Percentiles rank a stretch among this genome's conserved stretches.
phyloP scores from a whole-genome alignment of 495 filamentous ascomycete species.

The Talaromyces nanjingensis region DNA sequence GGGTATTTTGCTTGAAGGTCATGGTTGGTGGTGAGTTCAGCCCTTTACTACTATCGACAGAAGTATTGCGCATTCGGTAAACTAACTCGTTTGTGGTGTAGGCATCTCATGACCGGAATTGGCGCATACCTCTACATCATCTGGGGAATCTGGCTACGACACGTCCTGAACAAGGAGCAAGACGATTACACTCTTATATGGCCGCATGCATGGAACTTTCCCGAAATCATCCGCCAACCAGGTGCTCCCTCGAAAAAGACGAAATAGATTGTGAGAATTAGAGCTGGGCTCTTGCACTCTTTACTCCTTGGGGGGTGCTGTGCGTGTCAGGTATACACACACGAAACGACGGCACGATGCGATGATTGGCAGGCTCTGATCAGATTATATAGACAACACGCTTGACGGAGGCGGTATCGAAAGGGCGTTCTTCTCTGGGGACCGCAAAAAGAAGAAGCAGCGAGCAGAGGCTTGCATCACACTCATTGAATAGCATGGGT shows the following conservation, averaged over 20 bases:
- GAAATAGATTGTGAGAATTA: not conserved
- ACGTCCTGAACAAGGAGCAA: conserved; percentile 70
- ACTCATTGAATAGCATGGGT: not conserved
- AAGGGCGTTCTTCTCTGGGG: too few species aligned
- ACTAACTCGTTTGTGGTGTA: conserved; percentile 17
- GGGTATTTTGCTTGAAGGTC: conserved; percentile 84
- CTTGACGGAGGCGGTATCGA: not conserved
- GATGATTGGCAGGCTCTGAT: not conserved
- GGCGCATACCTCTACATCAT: conserved; percentile 79
- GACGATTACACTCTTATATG: conserved; percentile 70
- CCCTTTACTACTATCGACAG: not conserved
- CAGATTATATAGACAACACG: not conserved
- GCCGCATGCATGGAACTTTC: conserved; percentile 60
- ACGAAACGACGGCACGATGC: conserved; percentile 6
- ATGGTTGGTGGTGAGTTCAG: conserved; percentile 88
- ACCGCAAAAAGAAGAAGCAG: too few species aligned
- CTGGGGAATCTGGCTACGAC: conserved; percentile 82
- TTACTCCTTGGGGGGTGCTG: not conserved
- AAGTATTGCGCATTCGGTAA: not conserved
- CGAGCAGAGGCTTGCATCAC: not conserved
- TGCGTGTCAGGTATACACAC: conserved; percentile 10
- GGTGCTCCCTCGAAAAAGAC: conserved; percentile 1
- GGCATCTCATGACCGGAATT: conserved; percentile 59
- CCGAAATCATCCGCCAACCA: conserved; percentile 49
- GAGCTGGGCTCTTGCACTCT: not conserved